These are phyloP conservation scores for Berberis thunbergii DNA, from an alignment of 164 flowering plant species.

Conservation along the genomic window DNA sequence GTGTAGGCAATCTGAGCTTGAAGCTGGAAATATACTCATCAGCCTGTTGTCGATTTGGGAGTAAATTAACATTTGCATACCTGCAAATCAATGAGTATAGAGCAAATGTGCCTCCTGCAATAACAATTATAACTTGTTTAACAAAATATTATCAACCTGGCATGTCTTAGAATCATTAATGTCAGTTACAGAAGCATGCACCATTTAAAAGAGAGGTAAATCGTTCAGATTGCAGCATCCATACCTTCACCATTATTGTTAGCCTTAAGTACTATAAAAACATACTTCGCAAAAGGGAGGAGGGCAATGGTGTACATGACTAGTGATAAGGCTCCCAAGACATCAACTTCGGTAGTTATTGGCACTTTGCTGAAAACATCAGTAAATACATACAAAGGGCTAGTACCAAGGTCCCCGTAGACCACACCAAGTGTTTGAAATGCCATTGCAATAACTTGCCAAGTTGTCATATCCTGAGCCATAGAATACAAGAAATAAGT, in stretches of 20 bases:
- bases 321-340: constrained; percentile 87
- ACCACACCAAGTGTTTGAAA: constrained; percentile 99
- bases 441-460: constrained; percentile 66
- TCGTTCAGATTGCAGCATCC: neutral
- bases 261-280: constrained; percentile 91
- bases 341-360: constrained; percentile 67
- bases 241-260: constrained; percentile 98
- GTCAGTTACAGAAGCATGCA: neutral
- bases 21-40: constrained; percentile 93
- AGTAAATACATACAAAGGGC: constrained; percentile 86
- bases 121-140: constrained; percentile 10
- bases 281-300: constrained; percentile 80
- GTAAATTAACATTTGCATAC: constrained; percentile 87
- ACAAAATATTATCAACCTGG: neutral
- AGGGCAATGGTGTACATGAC: constrained; percentile 96
- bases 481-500: constrained; percentile 5
- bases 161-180: neutral
- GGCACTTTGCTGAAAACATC: constrained; percentile 94
- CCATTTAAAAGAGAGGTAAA: neutral
- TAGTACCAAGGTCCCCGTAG: constrained; percentile 97
- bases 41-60: constrained; percentile 83
- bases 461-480: constrained; percentile 51
- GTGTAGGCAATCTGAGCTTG: constrained; percentile 87
- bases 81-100: constrained; percentile 87
- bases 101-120: constrained; percentile 96